Percentiles rank a stretch among this genome's conserved stretches.
Evolutionary conservation across 495 filamentous ascomycete genomes (phyloP).

Genomic region (Xeromyces bisporus): DNA sequence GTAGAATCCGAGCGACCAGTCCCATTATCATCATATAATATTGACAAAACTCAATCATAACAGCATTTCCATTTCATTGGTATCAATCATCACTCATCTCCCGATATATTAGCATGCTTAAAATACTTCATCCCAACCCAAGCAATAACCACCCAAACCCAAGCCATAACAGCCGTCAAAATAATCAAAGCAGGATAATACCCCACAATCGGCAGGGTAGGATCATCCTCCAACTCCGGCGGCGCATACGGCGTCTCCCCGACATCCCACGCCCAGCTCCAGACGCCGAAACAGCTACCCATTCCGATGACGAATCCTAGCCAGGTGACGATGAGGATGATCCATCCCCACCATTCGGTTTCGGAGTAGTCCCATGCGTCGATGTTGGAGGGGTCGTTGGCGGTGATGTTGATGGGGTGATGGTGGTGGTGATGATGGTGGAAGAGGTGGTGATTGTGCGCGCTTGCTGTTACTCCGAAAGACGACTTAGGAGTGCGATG

Average conservation of each 20-base stretch:
- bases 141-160: constrained; percentile 94
- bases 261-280: constrained; percentile 99
- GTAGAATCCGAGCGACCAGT: no score
- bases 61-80: no score
- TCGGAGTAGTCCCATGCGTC: constrained; percentile 69
- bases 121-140: constrained; percentile 99
- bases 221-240: constrained; percentile 82
- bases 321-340: constrained; percentile 80
- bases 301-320: constrained; percentile 88
- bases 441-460: neutral
- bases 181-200: constrained; percentile 94
- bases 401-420: constrained; percentile 18
- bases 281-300: constrained; percentile 91
- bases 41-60: no score
- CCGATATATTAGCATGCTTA: constrained; percentile 76
- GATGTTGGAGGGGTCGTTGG: constrained; percentile 25
- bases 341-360: constrained; percentile 95
- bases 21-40: no score
- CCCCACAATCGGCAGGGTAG: constrained; percentile 81
- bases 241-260: constrained; percentile 91
- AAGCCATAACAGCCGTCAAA: constrained; percentile 86
- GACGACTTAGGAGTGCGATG: constrained; percentile 42
- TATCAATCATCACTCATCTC: constrained; percentile 33
- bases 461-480: constrained; percentile 27
- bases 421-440: constrained; percentile 17